Percentiles rank a stretch among this genome's conserved stretches.
phyloP scores from a whole-genome alignment of 2,329 filamentous ascomycete genomes.

The Aphanocladium album region DNA sequence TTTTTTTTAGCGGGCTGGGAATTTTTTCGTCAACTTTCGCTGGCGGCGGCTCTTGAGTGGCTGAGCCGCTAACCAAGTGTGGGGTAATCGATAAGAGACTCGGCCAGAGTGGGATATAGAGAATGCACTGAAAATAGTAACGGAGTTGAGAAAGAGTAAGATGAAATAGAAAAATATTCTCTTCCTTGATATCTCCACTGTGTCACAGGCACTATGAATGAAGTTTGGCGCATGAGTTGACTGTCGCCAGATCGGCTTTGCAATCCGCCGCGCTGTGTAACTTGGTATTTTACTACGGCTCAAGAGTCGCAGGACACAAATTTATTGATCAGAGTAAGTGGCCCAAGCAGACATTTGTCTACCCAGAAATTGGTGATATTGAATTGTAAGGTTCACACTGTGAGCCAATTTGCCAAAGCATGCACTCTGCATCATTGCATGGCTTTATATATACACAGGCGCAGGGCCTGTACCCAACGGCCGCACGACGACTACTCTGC shows the following conservation, averaged over 20 bases:
- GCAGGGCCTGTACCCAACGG: background rate
- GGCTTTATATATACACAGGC: slow-evolving; percentile 8
- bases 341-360: background rate
- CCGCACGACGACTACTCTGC: background rate
- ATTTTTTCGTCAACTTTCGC: slow-evolving; percentile 12
- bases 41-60: slow-evolving; percentile 11
- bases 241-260: no score
- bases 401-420: background rate
- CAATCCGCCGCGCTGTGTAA: no score
- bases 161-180: no score
- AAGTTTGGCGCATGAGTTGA: no score
- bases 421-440: background rate
- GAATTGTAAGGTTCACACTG: background rate
- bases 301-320: no score
- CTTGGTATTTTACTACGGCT: no score
- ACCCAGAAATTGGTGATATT: background rate
- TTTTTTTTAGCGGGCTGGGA: slow-evolving; percentile 15
- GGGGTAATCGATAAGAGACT: slow-evolving; percentile 12
- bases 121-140: background rate
- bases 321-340: slow-evolving; percentile 8
- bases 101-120: background rate
- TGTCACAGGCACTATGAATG: no score
- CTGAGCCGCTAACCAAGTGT: slow-evolving; percentile 8
- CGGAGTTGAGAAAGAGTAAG: no score
- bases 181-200: no score